These are phyloP conservation scores for Angophora floribunda DNA, from an alignment of 345 rosid species.

Conservation along the genomic window DNA sequence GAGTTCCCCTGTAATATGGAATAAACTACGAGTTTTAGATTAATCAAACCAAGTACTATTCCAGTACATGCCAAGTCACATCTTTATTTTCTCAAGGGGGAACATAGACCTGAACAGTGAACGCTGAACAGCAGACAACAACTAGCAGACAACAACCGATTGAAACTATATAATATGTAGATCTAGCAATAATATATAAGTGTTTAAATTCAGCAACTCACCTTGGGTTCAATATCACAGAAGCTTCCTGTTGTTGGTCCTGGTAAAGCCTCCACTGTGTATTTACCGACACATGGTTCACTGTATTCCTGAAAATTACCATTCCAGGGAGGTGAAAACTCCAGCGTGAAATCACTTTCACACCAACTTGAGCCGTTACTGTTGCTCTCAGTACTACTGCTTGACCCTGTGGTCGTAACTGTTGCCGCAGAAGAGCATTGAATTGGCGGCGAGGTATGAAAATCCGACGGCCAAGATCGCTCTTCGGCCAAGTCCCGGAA, in stretches of 20 bases:
- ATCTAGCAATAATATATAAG: neutral
- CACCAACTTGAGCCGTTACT: constrained; percentile 72
- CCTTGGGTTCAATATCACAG: constrained; percentile 40
- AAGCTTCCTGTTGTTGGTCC: constrained; percentile 8
- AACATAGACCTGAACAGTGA: neutral
- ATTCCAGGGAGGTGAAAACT: constrained; percentile 45
- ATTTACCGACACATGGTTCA: neutral
- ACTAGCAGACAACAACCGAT: constrained; percentile 18
- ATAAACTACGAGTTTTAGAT: neutral
- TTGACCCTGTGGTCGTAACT: constrained; percentile 29
- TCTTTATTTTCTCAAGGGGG: neutral
- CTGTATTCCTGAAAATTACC: constrained; percentile 11
- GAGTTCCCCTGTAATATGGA: neutral
- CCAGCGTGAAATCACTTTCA: constrained; percentile 66
- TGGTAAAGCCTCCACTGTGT: constrained; percentile 7
- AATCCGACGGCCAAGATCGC: neutral
- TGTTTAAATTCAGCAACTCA: constrained; percentile 14
- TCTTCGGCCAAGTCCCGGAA: constrained; percentile 53
- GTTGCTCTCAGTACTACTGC: constrained; percentile 12
- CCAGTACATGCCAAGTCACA: neutral
- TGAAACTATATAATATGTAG: constrained; percentile 2
- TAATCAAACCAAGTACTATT: neutral
- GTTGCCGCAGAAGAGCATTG: constrained; percentile 17
- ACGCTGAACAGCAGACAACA: constrained; percentile 18
- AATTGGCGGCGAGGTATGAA: constrained; percentile 7